Evolutionary conservation across 805 yeast genomes (phyloP).

Genomic region (Clavispora vitiphila): DNA sequence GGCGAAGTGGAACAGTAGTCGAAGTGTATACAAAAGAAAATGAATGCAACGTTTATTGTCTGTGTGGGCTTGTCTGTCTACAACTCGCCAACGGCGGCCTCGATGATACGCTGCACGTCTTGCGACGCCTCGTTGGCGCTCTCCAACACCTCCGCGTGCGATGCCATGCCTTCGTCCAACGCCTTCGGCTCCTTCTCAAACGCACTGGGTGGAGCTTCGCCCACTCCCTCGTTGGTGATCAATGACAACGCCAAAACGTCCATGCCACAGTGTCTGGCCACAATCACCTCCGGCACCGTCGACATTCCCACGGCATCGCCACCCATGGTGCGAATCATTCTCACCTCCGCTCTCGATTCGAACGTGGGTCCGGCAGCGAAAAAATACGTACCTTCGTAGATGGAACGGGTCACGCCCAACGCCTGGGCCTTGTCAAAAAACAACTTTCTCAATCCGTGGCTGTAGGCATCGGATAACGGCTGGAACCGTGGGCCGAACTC

Average conservation of each 20-base stretch:
- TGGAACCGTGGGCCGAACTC: slow-evolving; percentile 81
- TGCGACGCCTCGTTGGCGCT: slow-evolving; percentile 74
- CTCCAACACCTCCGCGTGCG: slow-evolving; percentile 87
- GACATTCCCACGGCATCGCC: slow-evolving; percentile 98
- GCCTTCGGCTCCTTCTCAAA: slow-evolving; percentile 49
- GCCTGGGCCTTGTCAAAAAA: slow-evolving; percentile 51
- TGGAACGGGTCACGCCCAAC: slow-evolving; percentile 46
- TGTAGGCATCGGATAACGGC: slow-evolving; percentile 88
- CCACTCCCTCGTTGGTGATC: slow-evolving; percentile 79
- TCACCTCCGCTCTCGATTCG: slow-evolving; percentile 89
- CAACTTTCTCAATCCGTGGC: slow-evolving; percentile 59
- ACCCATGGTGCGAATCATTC: slow-evolving; percentile 65
- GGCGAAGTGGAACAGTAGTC: slow-evolving; percentile 83
- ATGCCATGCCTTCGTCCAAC: slow-evolving; percentile 72
- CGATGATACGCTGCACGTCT: slow-evolving; percentile 72
- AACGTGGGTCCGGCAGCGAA: slow-evolving; percentile 92
- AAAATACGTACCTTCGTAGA: slow-evolving; percentile 84
- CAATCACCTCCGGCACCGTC: slow-evolving; percentile 92
- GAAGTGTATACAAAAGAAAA: too few relatives aligned
- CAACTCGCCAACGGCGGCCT: slow-evolving; percentile 49
- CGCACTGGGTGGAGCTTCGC: slow-evolving; percentile 64
- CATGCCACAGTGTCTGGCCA: slow-evolving; percentile 85
- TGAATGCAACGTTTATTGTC: background rate
- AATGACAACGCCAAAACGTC: slow-evolving; percentile 79
- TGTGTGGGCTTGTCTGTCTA: slow-evolving; percentile 11